Percentiles rank a stretch among this genome's conserved stretches.
Conservation (phyloP, 2,329 filamentous ascomycete species). For the Daldinia eschscholtzii region DNA sequence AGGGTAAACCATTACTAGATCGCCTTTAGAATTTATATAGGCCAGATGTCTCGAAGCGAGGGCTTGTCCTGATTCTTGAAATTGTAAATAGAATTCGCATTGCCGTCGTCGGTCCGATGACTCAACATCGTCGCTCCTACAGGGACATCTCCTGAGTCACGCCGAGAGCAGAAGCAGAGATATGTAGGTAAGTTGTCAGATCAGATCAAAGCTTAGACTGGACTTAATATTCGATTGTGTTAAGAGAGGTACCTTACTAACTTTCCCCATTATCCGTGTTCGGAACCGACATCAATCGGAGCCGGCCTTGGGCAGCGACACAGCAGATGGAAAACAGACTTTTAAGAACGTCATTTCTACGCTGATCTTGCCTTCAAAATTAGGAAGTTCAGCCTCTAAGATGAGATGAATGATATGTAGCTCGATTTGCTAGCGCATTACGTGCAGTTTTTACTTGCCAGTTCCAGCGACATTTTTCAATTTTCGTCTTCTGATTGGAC, state of each 20-base stretch:
- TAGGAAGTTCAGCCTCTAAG: too few species aligned
- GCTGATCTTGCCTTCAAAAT: too few species aligned
- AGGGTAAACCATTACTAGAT: not conserved
- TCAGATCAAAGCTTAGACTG: not conserved
- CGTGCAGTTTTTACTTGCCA: not conserved
- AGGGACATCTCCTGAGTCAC: not conserved
- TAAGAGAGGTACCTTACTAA: not conserved
- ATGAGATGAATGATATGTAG: too few species aligned
- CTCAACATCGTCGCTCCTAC: not conserved
- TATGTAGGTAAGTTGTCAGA: not conserved
- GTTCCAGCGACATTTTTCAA: not conserved
- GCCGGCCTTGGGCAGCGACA: not conserved
- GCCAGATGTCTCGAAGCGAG: not conserved
- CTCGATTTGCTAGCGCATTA: too few species aligned
- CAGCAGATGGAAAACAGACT: not conserved
- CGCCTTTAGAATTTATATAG: not conserved
- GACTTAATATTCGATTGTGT: not conserved
- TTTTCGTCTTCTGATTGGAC: not conserved
- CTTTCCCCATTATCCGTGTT: not conserved
- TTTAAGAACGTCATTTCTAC: not conserved
- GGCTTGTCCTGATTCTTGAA: not conserved
- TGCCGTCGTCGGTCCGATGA: conserved; percentile 1
- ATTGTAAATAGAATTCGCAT: not conserved
- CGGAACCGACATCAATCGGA: not conserved
- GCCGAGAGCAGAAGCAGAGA: not conserved